Conservation (phyloP, 192 early-diverging fungal species). For the Coemansia reversa region DNA sequence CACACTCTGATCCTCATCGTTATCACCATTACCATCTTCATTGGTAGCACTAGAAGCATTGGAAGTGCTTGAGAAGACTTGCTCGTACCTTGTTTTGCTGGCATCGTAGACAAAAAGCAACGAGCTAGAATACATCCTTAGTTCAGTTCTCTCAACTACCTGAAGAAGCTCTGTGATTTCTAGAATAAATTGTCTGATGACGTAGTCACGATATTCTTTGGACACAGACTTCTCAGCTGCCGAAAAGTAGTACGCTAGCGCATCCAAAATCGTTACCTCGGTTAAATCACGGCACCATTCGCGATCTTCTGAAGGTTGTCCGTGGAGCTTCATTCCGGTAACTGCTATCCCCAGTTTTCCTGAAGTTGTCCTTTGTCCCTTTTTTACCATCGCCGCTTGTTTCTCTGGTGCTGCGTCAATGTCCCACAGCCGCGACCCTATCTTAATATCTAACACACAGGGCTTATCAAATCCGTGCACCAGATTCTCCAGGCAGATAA, state of each 20-base stretch:
- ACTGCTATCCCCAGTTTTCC: constrained; percentile 64
- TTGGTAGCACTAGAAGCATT: neutral
- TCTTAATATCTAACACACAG: constrained; percentile 84
- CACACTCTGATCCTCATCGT: constrained; percentile 36
- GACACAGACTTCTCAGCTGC: constrained; percentile 44
- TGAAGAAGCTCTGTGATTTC: constrained; percentile 60
- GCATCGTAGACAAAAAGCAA: constrained; percentile 83
- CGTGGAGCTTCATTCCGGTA: constrained; percentile 68
- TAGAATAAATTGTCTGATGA: constrained; percentile 63
- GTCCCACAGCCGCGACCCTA: constrained; percentile 78
- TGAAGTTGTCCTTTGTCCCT: constrained; percentile 69
- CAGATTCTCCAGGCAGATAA: constrained; percentile 78
- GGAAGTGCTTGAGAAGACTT: constrained; percentile 31
- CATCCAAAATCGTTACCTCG: constrained; percentile 56
- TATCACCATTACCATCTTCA: constrained; percentile 9
- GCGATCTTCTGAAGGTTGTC: constrained; percentile 6
- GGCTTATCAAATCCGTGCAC: constrained; percentile 65
- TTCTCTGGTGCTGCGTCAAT: constrained; percentile 73
- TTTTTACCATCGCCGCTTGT: constrained; percentile 59
- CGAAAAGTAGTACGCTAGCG: constrained; percentile 66
- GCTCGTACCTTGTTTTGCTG: constrained; percentile 54
- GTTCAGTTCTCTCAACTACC: constrained; percentile 54
- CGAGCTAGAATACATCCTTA: constrained; percentile 72
- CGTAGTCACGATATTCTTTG: constrained; percentile 51
- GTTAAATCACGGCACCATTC: constrained; percentile 30